phyloP scores from a whole-genome alignment of 192 early-diverging fungal genomes.

The Geranomyces michiganensis region DNA sequence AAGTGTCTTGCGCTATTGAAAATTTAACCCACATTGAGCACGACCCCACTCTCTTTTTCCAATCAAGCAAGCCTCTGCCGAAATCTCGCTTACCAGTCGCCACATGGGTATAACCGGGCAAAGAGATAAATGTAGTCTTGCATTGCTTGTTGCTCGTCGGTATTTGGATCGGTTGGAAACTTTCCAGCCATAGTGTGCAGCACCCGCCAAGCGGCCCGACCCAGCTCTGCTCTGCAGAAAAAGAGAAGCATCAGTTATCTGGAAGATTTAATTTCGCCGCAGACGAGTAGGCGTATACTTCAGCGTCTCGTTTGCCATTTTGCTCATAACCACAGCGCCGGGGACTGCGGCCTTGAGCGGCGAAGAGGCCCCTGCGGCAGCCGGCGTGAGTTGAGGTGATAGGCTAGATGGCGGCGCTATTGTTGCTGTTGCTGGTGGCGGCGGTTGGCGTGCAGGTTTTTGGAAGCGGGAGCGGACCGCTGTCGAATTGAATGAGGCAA shows the following conservation, averaged over 20 bases:
- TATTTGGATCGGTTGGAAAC: slow-evolving; percentile 79
- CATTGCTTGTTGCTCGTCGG: slow-evolving; percentile 74
- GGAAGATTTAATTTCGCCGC: not conserved
- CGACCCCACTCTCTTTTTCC: too few species aligned
- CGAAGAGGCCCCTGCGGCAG: too few species aligned
- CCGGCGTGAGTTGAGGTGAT: too few species aligned
- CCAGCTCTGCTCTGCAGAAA: slow-evolving; percentile 80
- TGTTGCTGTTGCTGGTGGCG: too few species aligned
- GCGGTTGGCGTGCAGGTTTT: too few species aligned
- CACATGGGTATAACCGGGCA: slow-evolving; percentile 91
- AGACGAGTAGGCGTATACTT: slow-evolving; percentile 26
- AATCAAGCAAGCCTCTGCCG: too few species aligned
- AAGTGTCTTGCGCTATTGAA: slow-evolving; percentile 80
- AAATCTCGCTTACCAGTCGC: slow-evolving; percentile 75
- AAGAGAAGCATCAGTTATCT: not conserved
- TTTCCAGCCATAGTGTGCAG: slow-evolving; percentile 90
- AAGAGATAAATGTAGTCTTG: slow-evolving; percentile 81
- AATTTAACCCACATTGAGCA: slow-evolving; percentile 1
- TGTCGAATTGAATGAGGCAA: too few species aligned
- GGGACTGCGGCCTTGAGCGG: slow-evolving; percentile 15
- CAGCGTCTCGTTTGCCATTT: slow-evolving; percentile 73
- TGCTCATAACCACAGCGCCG: slow-evolving; percentile 63
- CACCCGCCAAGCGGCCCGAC: slow-evolving; percentile 86
- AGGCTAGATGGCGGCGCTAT: too few species aligned
- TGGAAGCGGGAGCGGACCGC: too few species aligned